Percentiles rank a stretch among this genome's conserved stretches.
These are phyloP conservation scores for Malus domestica DNA, from an alignment of 306 rosid genomes.

Conservation along the genomic window ASM211411v1 NC_041794.1:5659501-5660000, in stretches of 20 bases:
- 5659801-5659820: neutral
- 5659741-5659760: neutral
- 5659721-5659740: neutral
- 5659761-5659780: neutral
- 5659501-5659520: neutral
- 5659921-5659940: neutral
- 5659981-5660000: neutral
- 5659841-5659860: neutral
- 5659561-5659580: neutral
- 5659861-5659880: neutral
- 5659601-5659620: constrained; percentile 3
- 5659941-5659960: neutral
- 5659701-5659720: neutral
- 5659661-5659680: neutral
- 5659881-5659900: neutral
- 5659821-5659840: neutral
- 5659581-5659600: neutral
- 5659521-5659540: neutral
- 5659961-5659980: neutral
- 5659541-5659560: neutral
- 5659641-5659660: neutral
- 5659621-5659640: constrained; percentile 1
- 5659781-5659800: neutral
- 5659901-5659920: neutral
- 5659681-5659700: neutral